Evolutionary conservation across 192 early-diverging fungal species (phyloP).

Genomic region (Geosiphon pyriformis): DNA sequence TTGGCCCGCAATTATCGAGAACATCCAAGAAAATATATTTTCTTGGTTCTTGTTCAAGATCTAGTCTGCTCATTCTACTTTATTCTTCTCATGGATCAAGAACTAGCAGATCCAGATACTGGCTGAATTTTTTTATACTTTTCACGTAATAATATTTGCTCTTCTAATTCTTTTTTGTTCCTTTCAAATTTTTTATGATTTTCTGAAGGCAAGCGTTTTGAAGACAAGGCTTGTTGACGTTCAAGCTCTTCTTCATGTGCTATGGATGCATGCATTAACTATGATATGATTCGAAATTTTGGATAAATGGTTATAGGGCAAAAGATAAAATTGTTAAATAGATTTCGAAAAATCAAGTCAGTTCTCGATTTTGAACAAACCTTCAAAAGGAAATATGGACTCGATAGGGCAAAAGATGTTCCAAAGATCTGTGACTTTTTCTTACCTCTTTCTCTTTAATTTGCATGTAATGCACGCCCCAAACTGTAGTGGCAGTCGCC

Average conservation of each 20-base stretch:
- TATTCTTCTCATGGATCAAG: too few relatives aligned
- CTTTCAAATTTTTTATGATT: not conserved
- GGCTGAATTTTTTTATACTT: not conserved
- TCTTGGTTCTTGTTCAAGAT: too few relatives aligned
- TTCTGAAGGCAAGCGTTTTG: too few relatives aligned
- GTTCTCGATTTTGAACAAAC: too few relatives aligned
- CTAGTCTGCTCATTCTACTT: too few relatives aligned
- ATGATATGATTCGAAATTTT: too few relatives aligned
- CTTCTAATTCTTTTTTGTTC: not conserved
- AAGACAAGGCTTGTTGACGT: not conserved
- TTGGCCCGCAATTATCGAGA: too few relatives aligned
- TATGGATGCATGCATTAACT: not conserved
- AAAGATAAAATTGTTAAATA: not conserved
- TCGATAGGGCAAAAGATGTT: too few relatives aligned
- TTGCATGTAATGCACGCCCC: not conserved
- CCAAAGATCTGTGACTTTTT: not conserved
- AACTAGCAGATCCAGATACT: not conserved
- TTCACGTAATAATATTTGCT: not conserved
- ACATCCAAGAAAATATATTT: too few relatives aligned
- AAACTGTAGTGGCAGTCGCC: not conserved
- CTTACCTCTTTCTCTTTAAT: not conserved
- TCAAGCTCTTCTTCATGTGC: not conserved
- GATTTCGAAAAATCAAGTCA: not conserved
- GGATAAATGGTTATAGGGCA: not conserved
- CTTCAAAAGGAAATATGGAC: too few relatives aligned